Evolutionary conservation across 73 alveolate genomes (phyloP).

Genomic region (Durusdinium trenchii): DNA sequence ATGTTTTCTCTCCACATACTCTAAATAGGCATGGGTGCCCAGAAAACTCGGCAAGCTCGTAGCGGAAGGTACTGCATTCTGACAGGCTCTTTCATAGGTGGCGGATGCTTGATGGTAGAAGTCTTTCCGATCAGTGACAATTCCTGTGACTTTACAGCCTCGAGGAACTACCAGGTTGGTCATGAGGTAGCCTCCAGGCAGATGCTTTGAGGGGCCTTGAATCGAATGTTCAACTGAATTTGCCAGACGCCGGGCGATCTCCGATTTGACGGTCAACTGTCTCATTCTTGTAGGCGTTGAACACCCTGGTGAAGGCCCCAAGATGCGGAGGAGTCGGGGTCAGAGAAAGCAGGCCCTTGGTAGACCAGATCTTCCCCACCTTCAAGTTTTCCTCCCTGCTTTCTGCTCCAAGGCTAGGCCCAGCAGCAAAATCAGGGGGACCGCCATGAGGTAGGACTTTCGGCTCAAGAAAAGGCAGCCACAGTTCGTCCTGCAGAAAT

Average conservation of each 20-base stretch:
- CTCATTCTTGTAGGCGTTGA: too few relatives aligned
- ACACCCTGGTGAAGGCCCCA: too few relatives aligned
- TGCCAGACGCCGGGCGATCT: background rate
- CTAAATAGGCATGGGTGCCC: background rate
- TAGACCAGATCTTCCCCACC: too few relatives aligned
- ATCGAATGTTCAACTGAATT: background rate
- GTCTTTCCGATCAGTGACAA: background rate
- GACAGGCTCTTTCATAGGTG: background rate
- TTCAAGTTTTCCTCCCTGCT: too few relatives aligned
- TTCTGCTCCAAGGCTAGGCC: too few relatives aligned
- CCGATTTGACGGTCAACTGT: background rate
- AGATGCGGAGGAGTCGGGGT: too few relatives aligned
- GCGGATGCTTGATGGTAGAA: slow-evolving; percentile 1
- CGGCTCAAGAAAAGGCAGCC: slow-evolving; percentile 6
- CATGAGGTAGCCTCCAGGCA: background rate
- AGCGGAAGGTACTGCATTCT: background rate
- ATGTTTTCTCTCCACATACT: background rate
- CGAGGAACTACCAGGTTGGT: background rate
- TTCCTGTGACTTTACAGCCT: background rate
- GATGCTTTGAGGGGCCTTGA: background rate
- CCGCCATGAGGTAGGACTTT: too few relatives aligned
- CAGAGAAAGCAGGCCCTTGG: too few relatives aligned
- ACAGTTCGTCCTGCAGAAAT: background rate
- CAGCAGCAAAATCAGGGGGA: too few relatives aligned
- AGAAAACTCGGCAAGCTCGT: too few relatives aligned